Evolutionary conservation across 257 asterid genomes (phyloP), one percentile per base, ranked within the genome.

Genomic region (Fraxinus excelsior): DNA sequence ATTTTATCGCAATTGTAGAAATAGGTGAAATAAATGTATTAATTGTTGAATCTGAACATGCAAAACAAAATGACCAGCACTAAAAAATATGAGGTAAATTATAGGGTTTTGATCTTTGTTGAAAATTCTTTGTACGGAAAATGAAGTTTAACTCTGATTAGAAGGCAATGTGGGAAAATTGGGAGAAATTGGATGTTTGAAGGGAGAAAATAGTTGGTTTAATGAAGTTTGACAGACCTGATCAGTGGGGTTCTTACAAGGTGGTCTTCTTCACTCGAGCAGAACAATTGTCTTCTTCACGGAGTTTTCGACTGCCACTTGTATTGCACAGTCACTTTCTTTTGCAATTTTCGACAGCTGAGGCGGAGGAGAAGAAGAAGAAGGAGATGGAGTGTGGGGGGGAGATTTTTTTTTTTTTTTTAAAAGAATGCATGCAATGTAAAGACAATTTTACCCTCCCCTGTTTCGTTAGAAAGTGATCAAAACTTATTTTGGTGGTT

Each of bases 181-280:
- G 11, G 60, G 28, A 4, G 18, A 23, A 67, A 21, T 46, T 68
- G 69, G 74, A 16, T 74, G 46, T 80, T 81, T 31, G 49, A 71
- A 70, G 62, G 29, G 26, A 71, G 3, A 74, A 78, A 51, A 74
- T 28, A 26, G 73, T 8, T n/a, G 49, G 66, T 76, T 28, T 80
- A 64, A 40, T 28, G 65, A 13, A 78, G 76, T 67, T 71, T 32
- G 28, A 46, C 46, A 40, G 11, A 14, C n/a, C 32, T 5, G 32
- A 70, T 28, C 51, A 65, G 42, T 38, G 25, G 29, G 34, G 80
- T 38, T 49, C 42, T 19, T 40, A 76, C 26, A 31, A 67, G 46
- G n/a, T 32, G 35, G 35, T 32, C 6, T 4, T 32, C 35, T 32
- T 32, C 6, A 32, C 35, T 32, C 35, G 0, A 32, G 35, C 5